phyloP scores from a whole-genome alignment of 768 basidiomycete species.

The Rhodotorula toruloides region DNA sequence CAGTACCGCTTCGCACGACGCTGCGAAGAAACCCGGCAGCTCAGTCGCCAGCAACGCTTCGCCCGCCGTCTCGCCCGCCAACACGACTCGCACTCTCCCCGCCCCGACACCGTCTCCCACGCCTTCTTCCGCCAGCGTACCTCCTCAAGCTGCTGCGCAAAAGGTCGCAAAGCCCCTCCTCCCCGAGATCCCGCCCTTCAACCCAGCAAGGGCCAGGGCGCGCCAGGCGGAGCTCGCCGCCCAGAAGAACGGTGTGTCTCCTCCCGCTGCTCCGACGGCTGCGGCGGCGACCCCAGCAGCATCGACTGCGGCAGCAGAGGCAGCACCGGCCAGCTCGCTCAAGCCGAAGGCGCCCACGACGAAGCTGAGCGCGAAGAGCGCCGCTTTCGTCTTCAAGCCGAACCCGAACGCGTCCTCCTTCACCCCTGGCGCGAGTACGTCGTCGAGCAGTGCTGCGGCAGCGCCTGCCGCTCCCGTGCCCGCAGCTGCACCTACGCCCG shows the following conservation, averaged over 20 bases:
- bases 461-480: slow-evolving; percentile 52
- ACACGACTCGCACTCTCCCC: slow-evolving; percentile 19
- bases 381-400: slow-evolving; percentile 85
- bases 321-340: background rate
- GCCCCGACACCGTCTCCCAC: slow-evolving; percentile 27
- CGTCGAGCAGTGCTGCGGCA: slow-evolving; percentile 32
- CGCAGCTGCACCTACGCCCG: slow-evolving; percentile 51
- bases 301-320: slow-evolving; percentile 55
- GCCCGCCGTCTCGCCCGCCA: slow-evolving; percentile 27
- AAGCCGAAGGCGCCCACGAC: slow-evolving; percentile 47
- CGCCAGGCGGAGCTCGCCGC: slow-evolving; percentile 16
- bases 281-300: slow-evolving; percentile 43
- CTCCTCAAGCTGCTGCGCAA: slow-evolving; percentile 23
- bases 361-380: slow-evolving; percentile 65
- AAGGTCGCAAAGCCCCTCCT: slow-evolving; percentile 54
- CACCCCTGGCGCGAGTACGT: slow-evolving; percentile 54
- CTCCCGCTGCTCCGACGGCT: slow-evolving; percentile 42
- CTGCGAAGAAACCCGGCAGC: slow-evolving; percentile 39
- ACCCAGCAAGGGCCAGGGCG: slow-evolving; percentile 54
- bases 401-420: slow-evolving; percentile 73
- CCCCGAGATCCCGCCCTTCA: slow-evolving; percentile 85
- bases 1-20: slow-evolving; percentile 44
- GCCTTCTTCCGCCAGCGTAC: slow-evolving; percentile 6
- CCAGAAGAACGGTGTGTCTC: slow-evolving; percentile 42
- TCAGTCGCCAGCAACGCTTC: slow-evolving; percentile 12